Conservation (phyloP, 2,329 filamentous ascomycete genomes). For the Cordyceps pruinosa region DNA sequence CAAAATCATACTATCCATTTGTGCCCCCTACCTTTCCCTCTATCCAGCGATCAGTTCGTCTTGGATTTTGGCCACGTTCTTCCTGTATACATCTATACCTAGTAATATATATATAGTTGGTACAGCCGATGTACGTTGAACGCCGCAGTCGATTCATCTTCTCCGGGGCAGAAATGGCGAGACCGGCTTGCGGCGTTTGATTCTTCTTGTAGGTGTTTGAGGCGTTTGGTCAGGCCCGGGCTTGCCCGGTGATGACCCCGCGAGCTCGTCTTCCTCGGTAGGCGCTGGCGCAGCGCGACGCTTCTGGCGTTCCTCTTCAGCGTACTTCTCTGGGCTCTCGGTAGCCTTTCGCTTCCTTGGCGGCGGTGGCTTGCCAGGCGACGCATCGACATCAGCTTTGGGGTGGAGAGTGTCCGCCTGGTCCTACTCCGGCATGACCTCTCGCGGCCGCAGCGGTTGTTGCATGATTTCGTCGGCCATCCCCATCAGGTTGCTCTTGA, state of each 20-base stretch:
- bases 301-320: not conserved
- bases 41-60: too few species aligned
- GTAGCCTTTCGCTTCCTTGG: not conserved
- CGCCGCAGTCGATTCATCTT: not conserved
- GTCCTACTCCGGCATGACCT: not conserved
- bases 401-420: not conserved
- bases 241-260: not conserved
- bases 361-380: not conserved
- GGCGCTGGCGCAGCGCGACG: not conserved
- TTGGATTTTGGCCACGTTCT: too few species aligned
- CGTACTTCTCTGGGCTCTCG: not conserved
- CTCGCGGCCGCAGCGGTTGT: not conserved
- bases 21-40: too few species aligned
- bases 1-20: too few species aligned
- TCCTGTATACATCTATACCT: too few species aligned
- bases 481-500: slow-evolving; percentile 9
- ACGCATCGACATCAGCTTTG: not conserved
- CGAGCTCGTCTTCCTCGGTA: not conserved
- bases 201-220: not conserved
- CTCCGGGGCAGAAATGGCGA: not conserved
- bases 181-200: not conserved
- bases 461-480: not conserved
- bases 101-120: too few species aligned
- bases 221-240: not conserved
- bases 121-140: too few species aligned